Base-by-base conservation (phyloP, 345 rosid species). In the Eucalyptus dawsonii region DNA sequence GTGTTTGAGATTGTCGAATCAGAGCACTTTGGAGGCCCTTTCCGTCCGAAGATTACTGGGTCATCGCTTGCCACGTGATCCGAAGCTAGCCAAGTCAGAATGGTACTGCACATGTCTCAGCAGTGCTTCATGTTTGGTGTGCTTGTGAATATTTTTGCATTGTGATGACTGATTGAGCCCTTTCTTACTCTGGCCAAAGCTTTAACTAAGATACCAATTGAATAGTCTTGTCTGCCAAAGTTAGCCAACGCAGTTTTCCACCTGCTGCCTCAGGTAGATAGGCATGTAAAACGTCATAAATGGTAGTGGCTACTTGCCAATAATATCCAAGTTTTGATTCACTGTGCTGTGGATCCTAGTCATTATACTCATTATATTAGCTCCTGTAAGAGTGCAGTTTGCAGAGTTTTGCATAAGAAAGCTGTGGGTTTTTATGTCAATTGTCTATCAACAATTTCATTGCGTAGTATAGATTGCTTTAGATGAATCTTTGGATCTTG, bases 31-130 rank as follows among this genome's bases (percentile, higher is more conserved):
- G 7, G 99, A 97, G 92, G 99, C 99, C 56, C 95, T 96, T 88
- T 97, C 99, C 37, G 99, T 97, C 87, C 93, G 98, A 31, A 93
- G 93, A 72, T 94, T 97, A 93, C 97, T 97, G 34, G 99, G 99
- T 44, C 95, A 97, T 93, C 98, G 99, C 50, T 94, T 97, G 89
- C 94, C 97, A 51, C 89, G 94, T 40, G 94, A 96, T 92, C 89
- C 96, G 0, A 92, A 85, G 8, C 90, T 87, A 81, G 98, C 99
- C 89, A 97, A 97, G 93, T 93, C 96, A 54, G 98, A 96, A 91
- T 97, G 99, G 99, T 97, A 95, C 45, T 67, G 56, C 47, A 76
- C 47, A 21, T 13, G 8, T 76, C 47, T 76, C 85, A 21, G 47
- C 88, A 21, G 87, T 34, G 8, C 87, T n/a, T 21, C 15, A 31